A percentile compares a stretch with the other conserved stretches of the same genome.
These are phyloP conservation scores for Epichloe sylvatica DNA, from an alignment of 2,329 filamentous ascomycete genomes.

Conservation along the genomic window DNA sequence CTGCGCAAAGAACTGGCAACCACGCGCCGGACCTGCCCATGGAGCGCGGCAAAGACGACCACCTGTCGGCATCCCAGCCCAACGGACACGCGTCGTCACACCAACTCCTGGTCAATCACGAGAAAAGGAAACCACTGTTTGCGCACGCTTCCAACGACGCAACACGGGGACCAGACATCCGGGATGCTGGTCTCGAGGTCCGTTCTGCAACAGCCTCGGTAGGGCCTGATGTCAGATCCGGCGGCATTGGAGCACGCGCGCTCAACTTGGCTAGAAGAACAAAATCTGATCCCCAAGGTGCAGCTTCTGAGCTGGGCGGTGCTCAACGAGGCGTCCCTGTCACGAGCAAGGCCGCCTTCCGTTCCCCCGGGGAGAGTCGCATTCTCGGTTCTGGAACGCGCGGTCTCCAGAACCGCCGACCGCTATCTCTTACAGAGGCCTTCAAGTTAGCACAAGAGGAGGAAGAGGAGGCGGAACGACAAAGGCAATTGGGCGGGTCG, in stretches of 20 bases:
- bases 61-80: background rate
- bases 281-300: constrained; percentile 13
- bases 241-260: background rate
- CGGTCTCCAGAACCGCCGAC: constrained; percentile 16
- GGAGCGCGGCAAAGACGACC: constrained; percentile 2
- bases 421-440: constrained; percentile 29
- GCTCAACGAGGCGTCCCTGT: background rate
- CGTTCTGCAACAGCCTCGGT: background rate
- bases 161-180: constrained; percentile 10
- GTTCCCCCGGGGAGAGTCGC: constrained; percentile 19
- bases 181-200: constrained; percentile 1
- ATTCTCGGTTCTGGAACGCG: constrained; percentile 19
- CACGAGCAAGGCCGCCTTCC: constrained; percentile 10
- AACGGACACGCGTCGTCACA: constrained; percentile 5
- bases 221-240: constrained; percentile 4
- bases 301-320: constrained; percentile 7
- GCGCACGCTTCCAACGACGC: constrained; percentile 12
- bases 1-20: background rate
- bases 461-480: constrained; percentile 14
- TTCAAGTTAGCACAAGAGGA: constrained; percentile 22
- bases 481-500: constrained; percentile 26
- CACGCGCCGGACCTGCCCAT: constrained; percentile 2
- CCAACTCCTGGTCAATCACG: constrained; percentile 24
- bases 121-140: constrained; percentile 29
- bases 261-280: constrained; percentile 9